Percentiles rank a stretch among this genome's conserved stretches.
phyloP scores from a whole-genome alignment of 1,284 basidiomycete genomes.

The Neolentinus lepideus region DNA sequence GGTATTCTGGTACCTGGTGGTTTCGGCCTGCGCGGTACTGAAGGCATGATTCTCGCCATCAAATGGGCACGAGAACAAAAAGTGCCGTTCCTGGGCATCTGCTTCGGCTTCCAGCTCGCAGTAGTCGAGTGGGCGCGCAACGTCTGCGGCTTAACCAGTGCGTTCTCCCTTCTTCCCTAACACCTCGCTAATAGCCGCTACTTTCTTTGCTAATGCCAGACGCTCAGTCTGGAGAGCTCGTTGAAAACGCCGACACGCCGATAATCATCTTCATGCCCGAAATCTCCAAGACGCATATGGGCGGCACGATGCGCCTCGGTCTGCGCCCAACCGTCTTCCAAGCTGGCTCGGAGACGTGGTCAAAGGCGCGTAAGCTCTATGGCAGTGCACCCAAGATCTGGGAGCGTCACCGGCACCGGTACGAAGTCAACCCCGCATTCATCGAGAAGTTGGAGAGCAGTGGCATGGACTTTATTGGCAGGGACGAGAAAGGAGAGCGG shows the following conservation, averaged over 20 bases:
- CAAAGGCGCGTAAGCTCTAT: conserved; percentile 76
- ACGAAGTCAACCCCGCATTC: conserved; percentile 92
- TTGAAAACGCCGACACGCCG: conserved; percentile 51
- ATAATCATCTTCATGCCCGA: conserved; percentile 99
- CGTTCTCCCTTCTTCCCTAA: conserved; percentile 13
- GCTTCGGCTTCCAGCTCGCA: conserved; percentile 96
- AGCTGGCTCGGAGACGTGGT: conserved; percentile 49
- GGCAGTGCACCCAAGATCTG: conserved; percentile 82
- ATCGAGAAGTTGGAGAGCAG: conserved; percentile 69
- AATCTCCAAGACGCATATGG: conserved; percentile 96
- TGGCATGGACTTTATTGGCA: conserved; percentile 84
- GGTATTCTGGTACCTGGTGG: conserved; percentile 96
- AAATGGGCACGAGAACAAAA: conserved; percentile 96
- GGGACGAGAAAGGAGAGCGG: conserved; percentile 92
- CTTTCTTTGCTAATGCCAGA: conserved; percentile 30
- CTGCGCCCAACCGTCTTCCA: conserved; percentile 92
- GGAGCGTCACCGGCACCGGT: conserved; percentile 97
- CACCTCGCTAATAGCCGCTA: too few species aligned
- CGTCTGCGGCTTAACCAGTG: conserved; percentile 71
- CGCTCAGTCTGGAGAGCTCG: conserved; percentile 88
- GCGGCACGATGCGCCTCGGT: conserved; percentile 97
- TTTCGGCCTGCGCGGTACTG: conserved; percentile 90
- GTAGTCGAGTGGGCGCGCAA: conserved; percentile 94
- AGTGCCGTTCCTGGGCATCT: conserved; percentile 94
- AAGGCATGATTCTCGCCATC: conserved; percentile 96